phyloP scores from a whole-genome alignment of 2,329 filamentous ascomycete genomes.

The Ascochyta pisi region DNA sequence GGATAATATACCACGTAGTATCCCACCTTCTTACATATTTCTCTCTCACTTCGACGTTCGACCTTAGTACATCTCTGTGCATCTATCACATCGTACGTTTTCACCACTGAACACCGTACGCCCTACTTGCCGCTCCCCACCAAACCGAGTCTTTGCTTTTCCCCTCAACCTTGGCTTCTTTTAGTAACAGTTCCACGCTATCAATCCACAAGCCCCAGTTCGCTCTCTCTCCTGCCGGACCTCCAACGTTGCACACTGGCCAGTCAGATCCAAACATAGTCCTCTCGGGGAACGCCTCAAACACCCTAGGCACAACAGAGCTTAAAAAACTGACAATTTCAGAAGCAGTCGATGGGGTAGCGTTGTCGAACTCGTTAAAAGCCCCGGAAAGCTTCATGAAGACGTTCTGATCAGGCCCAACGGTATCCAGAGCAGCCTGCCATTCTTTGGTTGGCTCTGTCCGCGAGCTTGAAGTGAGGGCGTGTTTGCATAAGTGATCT shows the following conservation, averaged over 20 bases:
- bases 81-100: background rate
- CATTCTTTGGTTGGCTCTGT: constrained; percentile 66
- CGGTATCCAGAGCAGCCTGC: constrained; percentile 70
- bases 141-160: constrained; percentile 73
- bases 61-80: background rate
- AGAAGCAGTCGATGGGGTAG: constrained; percentile 29
- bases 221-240: constrained; percentile 57
- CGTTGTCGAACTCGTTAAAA: constrained; percentile 77
- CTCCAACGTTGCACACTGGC: constrained; percentile 83
- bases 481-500: constrained; percentile 93
- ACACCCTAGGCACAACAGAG: constrained; percentile 50
- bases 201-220: constrained; percentile 80
- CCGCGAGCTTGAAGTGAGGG: constrained; percentile 65
- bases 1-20: too few relatives aligned
- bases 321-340: constrained; percentile 30
- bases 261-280: constrained; percentile 94
- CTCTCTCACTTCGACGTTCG: too few relatives aligned
- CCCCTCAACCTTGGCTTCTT: constrained; percentile 58
- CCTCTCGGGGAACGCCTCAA: constrained; percentile 73
- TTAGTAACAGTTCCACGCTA: constrained; percentile 71
- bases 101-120: constrained; percentile 59
- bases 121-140: constrained; percentile 73
- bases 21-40: too few relatives aligned
- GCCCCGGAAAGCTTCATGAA: constrained; percentile 92
- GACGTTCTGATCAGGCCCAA: constrained; percentile 69